A percentile compares a stretch with the other conserved stretches of the same genome.
Conservation (phyloP, 202 grass and related monocot genomes). For the Zizania palustris region DNA sequence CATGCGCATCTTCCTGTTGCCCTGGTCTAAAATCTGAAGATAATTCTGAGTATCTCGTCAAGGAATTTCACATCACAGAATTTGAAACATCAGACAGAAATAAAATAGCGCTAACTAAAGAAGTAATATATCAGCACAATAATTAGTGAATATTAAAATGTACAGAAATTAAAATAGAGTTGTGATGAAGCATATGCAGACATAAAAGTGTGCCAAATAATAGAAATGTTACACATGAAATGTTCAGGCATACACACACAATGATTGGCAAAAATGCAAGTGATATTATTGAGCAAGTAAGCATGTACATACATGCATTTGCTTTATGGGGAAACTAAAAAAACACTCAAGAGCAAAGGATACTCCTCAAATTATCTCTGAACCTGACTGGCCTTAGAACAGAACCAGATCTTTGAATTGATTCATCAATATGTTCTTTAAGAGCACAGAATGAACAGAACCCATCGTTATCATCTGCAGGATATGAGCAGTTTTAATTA, state of each 20-base stretch:
- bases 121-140: not conserved
- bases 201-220: slow-evolving; percentile 19
- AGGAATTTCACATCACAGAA: slow-evolving; percentile 43
- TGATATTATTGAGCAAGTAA: not conserved
- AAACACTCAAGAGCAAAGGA: slow-evolving; percentile 59
- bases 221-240: slow-evolving; percentile 4
- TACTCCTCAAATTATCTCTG: slow-evolving; percentile 83
- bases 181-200: not conserved
- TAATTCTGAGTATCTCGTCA: slow-evolving; percentile 64
- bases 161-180: not conserved
- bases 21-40: slow-evolving; percentile 68
- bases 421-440: slow-evolving; percentile 65
- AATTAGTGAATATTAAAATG: not conserved
- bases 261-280: slow-evolving; percentile 1
- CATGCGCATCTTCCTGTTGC: slow-evolving; percentile 93
- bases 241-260: not conserved
- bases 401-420: slow-evolving; percentile 61
- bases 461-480: slow-evolving; percentile 62
- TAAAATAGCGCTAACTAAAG: not conserved
- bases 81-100: not conserved
- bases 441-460: slow-evolving; percentile 90
- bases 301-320: not conserved
- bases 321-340: slow-evolving; percentile 22
- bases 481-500: slow-evolving; percentile 27
- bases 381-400: slow-evolving; percentile 64